Evolutionary conservation across 805 yeast genomes (phyloP).

Genomic region (Pichia exigua): DNA sequence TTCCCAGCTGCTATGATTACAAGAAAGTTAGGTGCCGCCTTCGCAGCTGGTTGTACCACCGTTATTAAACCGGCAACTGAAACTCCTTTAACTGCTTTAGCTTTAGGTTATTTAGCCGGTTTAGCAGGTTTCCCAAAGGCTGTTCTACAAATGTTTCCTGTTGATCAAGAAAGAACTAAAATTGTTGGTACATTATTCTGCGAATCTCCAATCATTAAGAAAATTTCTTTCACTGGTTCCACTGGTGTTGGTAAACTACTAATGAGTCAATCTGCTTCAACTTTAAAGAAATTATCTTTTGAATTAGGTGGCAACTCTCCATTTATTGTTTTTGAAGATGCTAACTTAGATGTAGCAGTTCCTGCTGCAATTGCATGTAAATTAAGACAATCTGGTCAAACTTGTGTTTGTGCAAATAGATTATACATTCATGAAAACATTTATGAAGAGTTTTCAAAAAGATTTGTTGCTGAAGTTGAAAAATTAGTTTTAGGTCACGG

Average conservation of each 20-base stretch:
- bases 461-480: constrained; percentile 38
- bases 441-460: constrained; percentile 53
- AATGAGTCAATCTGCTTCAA: constrained; percentile 60
- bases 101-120: constrained; percentile 56
- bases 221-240: constrained; percentile 93
- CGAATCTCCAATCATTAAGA: constrained; percentile 71
- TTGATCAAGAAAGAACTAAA: constrained; percentile 51
- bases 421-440: constrained; percentile 55
- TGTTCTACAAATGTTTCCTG: constrained; percentile 79
- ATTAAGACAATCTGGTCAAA: constrained; percentile 73
- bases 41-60: constrained; percentile 69
- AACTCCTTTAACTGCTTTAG: constrained; percentile 77
- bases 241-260: constrained; percentile 77
- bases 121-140: constrained; percentile 91
- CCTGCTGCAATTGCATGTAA: constrained; percentile 59
- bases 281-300: constrained; percentile 70
- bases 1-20: constrained; percentile 74
- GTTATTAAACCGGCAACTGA: constrained; percentile 72
- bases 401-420: constrained; percentile 76
- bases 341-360: constrained; percentile 56
- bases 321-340: constrained; percentile 73
- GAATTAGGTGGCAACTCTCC: constrained; percentile 92
- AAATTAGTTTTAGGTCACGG: constrained; percentile 57
- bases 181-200: constrained; percentile 77
- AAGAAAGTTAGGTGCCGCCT: constrained; percentile 76